Conservation (phyloP, 2,329 filamentous ascomycete species). For the Cadophora sp. region DNA sequence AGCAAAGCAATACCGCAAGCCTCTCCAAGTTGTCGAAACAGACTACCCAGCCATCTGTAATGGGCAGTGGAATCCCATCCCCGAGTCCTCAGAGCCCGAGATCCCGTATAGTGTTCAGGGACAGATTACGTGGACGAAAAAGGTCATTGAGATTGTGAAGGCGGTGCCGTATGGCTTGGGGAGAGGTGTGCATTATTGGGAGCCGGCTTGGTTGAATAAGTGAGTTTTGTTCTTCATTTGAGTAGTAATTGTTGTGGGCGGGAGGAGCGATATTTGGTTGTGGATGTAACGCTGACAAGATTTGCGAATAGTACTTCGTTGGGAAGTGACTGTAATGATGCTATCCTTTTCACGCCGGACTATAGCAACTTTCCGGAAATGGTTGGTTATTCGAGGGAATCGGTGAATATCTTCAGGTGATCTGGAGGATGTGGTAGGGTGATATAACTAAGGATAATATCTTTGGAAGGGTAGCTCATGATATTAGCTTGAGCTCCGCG, state of each 20-base stretch:
- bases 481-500: no score
- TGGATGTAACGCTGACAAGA: slow-evolving; percentile 55
- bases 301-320: slow-evolving; percentile 51
- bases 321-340: slow-evolving; percentile 69
- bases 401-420: slow-evolving; percentile 41
- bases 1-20: slow-evolving; percentile 66
- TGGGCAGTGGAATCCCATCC: slow-evolving; percentile 53
- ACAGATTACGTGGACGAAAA: slow-evolving; percentile 65
- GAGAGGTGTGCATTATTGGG: slow-evolving; percentile 70
- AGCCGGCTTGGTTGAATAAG: slow-evolving; percentile 55
- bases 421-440: no score
- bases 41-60: slow-evolving; percentile 73
- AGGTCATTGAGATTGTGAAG: slow-evolving; percentile 62
- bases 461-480: no score
- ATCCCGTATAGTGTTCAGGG: slow-evolving; percentile 70
- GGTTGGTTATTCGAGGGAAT: slow-evolving; percentile 41
- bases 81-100: slow-evolving; percentile 44
- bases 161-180: slow-evolving; percentile 61
- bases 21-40: slow-evolving; percentile 71
- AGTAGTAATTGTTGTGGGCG: background rate
- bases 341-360: slow-evolving; percentile 60
- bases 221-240: background rate
- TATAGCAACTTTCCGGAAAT: slow-evolving; percentile 39
- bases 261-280: background rate
- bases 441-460: no score